Base-by-base conservation (phyloP, 352 stramenopile genomes). In the Pythium sukuiense region DNA sequence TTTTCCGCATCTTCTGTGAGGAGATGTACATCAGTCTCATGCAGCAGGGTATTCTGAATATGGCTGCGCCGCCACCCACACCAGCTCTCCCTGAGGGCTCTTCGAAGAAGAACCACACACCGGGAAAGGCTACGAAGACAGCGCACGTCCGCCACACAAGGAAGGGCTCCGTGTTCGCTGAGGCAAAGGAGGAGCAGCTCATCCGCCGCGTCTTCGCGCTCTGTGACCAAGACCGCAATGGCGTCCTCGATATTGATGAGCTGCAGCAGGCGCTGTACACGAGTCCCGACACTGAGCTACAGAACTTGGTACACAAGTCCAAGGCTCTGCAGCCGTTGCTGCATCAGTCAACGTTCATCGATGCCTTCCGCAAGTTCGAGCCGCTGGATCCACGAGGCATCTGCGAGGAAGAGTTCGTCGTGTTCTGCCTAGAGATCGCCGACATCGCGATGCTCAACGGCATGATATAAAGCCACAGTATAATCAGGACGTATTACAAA, bases 381-480 rank as follows among this genome's bases (percentile, higher is more conserved):
- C 76, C 84, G 3, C 50, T 78, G 27, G 79, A 90, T 46, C 72
- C 72, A 12, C 76, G 76, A 6, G 84, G 84, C 0, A 93, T 93
- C 55, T 80, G 62, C 6, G 73, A 85, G 26, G 77, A 89, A 46
- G 84, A 93, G 20, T 93, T 93, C 68, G 79, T 93, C 13, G 72
- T 71, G 30, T 91, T 93, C 32, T 93, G 84, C 48, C 69, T 89
- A 2, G 84, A 93, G 57, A 87, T 84, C 27, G 84, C 82, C 0
- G 61, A 73, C 3, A 74, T 86, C 16, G 77, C 77, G 12, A 39
- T 72, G 33, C 63, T 86, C 41, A 86, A 86, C 49, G 73, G 72
- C 4, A 74, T 83, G 65, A 33, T 84, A 11, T 73, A 43, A 66
- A 20, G 18, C 9, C 6, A n/a, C 48, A 5, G 16, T 18, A 37